Conservation (phyloP, 352 stramenopile genomes). For the Paralagenidium karlingii region DNA sequence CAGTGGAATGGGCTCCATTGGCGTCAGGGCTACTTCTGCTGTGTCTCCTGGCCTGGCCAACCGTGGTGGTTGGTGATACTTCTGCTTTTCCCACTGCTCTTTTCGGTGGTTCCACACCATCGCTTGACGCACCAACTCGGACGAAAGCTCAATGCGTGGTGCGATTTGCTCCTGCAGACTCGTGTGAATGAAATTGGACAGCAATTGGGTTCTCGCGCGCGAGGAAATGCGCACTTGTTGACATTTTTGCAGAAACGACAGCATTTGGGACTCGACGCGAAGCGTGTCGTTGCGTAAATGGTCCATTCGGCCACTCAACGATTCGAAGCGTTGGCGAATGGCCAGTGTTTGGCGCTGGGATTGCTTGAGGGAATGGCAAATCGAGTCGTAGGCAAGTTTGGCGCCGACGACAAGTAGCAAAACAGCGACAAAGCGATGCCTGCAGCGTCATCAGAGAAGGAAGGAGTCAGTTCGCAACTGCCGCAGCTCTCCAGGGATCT, state of each 20-base stretch:
- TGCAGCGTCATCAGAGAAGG: no score
- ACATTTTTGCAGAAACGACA: slow-evolving; percentile 12
- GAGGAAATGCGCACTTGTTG: slow-evolving; percentile 11
- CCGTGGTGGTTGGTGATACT: no score
- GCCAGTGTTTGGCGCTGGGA: no score
- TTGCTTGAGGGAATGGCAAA: no score
- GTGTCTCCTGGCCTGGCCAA: no score
- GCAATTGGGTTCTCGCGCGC: slow-evolving; percentile 8
- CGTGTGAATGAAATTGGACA: slow-evolving; percentile 6
- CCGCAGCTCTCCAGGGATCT: no score
- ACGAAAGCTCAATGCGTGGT: slow-evolving; percentile 7
- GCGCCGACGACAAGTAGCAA: no score
- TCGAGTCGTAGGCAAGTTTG: no score
- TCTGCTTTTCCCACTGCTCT: slow-evolving; percentile 10
- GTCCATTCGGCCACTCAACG: slow-evolving; percentile 12
- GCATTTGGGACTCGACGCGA: slow-evolving; percentile 6
- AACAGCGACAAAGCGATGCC: no score
- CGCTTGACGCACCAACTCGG: slow-evolving; percentile 11
- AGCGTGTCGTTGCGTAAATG: slow-evolving; percentile 8
- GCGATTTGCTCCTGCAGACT: slow-evolving; percentile 8
- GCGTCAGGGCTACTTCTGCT: no score
- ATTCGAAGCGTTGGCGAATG: slow-evolving; percentile 11
- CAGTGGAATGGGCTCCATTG: no score
- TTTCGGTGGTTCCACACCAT: slow-evolving; percentile 12
- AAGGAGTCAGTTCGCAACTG: no score